Base-by-base conservation (phyloP, 2,329 filamentous ascomycete genomes). In the Cercospora berteroae region DNA sequence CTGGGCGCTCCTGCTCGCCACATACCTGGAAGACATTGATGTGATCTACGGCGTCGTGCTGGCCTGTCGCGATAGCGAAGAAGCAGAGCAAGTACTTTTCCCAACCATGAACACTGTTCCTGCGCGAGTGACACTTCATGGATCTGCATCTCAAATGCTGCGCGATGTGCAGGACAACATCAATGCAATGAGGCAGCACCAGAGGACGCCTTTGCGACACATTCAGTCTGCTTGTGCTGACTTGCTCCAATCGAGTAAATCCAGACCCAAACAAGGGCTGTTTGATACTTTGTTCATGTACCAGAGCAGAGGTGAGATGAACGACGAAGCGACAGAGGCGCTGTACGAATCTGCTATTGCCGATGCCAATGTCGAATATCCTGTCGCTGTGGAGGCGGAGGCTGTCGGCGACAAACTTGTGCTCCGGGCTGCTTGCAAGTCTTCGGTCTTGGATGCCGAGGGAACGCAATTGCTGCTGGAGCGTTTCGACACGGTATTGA, bases 41-140 rank as follows among this genome's bases (percentile, higher is more conserved):
- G 86, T 96, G 4, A 85, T 88, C 0, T 97, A 95, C 75, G 94
- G 94, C 0, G 87, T 92, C 0, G 90, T 97, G 1, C 82, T 97
- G 12, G 93, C 93, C 0, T 94, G 94, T 16, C 86, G 94, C n/a
- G 92, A 95, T 65, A 88, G 87, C 9, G 89, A 91, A 56, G 85
- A 86, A 16, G 86, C 88, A 0, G 86, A 90, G 52, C 78, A 86
- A 27, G 79, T 94, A 12, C 83, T 94, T 75, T 97, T 97, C 74
- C 94, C 94, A 0, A 92, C 91, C 0, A 97, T 97, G 91, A 97
- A 96, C 75, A 97, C 94, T 0, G 88, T 97, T 0, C 87, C 90
- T 0, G 83, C 96, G 7, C 85, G 93, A 10, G 86, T 86, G 1
- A 83, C 94, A 2, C 77, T 97, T 2, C 90, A 95, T 72, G 92